A percentile compares a stretch with the other conserved stretches of the same genome.
phyloP scores from a whole-genome alignment of 1,139 yeast genomes.

The Torulaspora globosa region DNA sequence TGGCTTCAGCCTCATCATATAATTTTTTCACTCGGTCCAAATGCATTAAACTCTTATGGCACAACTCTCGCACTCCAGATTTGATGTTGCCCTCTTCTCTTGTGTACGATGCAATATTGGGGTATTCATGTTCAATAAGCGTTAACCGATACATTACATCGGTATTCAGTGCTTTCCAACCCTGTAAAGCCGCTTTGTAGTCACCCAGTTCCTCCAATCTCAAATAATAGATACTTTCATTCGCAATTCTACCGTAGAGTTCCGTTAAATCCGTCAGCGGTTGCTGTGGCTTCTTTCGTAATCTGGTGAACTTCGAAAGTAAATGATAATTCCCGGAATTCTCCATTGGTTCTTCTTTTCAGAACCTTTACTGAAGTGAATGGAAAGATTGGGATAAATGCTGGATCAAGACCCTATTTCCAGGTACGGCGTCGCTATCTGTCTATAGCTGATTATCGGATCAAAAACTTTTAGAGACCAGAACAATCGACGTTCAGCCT shows the following conservation, averaged over 20 bases:
- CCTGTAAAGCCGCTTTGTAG: conserved; percentile 55
- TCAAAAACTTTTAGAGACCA: background rate
- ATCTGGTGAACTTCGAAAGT: conserved; percentile 29
- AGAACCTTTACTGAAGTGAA: background rate
- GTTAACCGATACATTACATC: conserved; percentile 55
- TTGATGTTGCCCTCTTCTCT: conserved; percentile 40
- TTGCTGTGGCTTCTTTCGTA: conserved; percentile 56
- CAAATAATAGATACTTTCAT: conserved; percentile 52
- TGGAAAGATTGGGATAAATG: background rate
- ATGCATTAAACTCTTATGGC: conserved; percentile 38
- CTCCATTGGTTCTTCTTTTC: conserved; percentile 19
- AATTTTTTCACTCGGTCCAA: conserved; percentile 37
- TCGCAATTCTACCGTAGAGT: conserved; percentile 59
- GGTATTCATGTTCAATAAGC: conserved; percentile 46
- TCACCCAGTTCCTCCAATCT: conserved; percentile 54
- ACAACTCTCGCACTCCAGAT: conserved; percentile 38
- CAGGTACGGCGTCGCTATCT: background rate
- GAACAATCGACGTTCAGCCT: conserved; percentile 2
- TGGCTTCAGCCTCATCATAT: conserved; percentile 16
- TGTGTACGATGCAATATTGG: conserved; percentile 41
- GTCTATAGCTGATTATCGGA: background rate
- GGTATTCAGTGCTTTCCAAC: conserved; percentile 69
- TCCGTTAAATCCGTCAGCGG: conserved; percentile 56
- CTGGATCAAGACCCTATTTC: background rate
- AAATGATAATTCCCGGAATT: conserved; percentile 21